Percentiles rank a stretch among this genome's conserved stretches.
Conservation (phyloP, 805 yeast species). For the Grigorovia jiainica region DNA sequence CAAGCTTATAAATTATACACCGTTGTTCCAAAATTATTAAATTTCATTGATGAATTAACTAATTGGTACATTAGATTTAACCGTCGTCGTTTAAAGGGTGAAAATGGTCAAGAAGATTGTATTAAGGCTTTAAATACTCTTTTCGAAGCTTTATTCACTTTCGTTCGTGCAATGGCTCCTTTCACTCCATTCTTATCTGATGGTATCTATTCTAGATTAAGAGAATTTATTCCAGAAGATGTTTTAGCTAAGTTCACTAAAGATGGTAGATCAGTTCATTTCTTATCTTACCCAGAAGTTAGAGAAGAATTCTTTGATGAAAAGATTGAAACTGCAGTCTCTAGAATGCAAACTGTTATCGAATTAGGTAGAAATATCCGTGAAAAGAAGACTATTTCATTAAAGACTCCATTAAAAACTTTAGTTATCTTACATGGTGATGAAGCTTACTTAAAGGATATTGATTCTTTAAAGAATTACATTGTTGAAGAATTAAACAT, state of each 20-base stretch:
- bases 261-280: slow-evolving; percentile 83
- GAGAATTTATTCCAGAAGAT: slow-evolving; percentile 49
- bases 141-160: slow-evolving; percentile 79
- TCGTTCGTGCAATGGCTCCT: slow-evolving; percentile 96
- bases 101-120: slow-evolving; percentile 77
- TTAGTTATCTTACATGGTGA: slow-evolving; percentile 82
- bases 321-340: slow-evolving; percentile 76
- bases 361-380: slow-evolving; percentile 94
- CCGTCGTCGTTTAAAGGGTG: slow-evolving; percentile 97
- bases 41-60: slow-evolving; percentile 87
- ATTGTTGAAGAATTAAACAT: slow-evolving; percentile 88
- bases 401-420: slow-evolving; percentile 89
- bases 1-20: slow-evolving; percentile 80
- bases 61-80: slow-evolving; percentile 98
- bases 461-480: slow-evolving; percentile 67
- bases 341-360: slow-evolving; percentile 94
- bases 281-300: slow-evolving; percentile 80
- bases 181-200: slow-evolving; percentile 96
- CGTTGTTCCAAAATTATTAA: slow-evolving; percentile 86
- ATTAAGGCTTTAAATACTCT: slow-evolving; percentile 80
- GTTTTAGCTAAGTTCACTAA: slow-evolving; percentile 41
- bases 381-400: slow-evolving; percentile 87
- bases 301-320: slow-evolving; percentile 74
- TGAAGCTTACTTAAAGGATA: slow-evolving; percentile 60
- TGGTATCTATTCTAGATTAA: slow-evolving; percentile 71